These are phyloP conservation scores for Boletus sp. DNA, from an alignment of 1,284 basidiomycete genomes.

Conservation along the genomic window DNA sequence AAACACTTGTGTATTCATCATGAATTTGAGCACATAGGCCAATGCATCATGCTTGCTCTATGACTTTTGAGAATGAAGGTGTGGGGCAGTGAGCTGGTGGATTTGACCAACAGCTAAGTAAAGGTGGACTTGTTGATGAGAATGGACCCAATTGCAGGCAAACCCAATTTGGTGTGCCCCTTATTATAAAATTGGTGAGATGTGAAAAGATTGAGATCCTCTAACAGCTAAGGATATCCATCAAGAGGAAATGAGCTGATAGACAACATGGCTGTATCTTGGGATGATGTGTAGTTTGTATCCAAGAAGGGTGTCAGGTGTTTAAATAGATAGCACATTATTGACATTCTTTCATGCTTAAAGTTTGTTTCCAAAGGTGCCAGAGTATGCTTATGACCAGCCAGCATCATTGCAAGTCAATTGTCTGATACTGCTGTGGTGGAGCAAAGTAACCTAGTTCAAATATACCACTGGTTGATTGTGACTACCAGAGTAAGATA, in stretches of 20 bases:
- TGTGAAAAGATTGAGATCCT: slow-evolving; percentile 81
- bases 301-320: slow-evolving; percentile 88
- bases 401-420: slow-evolving; percentile 54
- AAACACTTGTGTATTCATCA: slow-evolving; percentile 81
- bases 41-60: slow-evolving; percentile 74
- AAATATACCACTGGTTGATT: slow-evolving; percentile 76
- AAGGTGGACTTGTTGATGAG: slow-evolving; percentile 77
- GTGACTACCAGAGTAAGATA: slow-evolving; percentile 51
- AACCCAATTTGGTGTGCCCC: slow-evolving; percentile 61
- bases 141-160: slow-evolving; percentile 59
- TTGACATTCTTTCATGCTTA: slow-evolving; percentile 75
- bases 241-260: slow-evolving; percentile 84
- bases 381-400: slow-evolving; percentile 69
- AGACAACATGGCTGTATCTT: slow-evolving; percentile 85
- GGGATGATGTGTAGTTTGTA: slow-evolving; percentile 82
- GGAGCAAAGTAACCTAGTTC: slow-evolving; percentile 82
- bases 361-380: slow-evolving; percentile 72
- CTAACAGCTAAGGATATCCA: slow-evolving; percentile 81
- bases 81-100: slow-evolving; percentile 83
- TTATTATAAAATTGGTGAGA: slow-evolving; percentile 86
- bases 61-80: slow-evolving; percentile 74
- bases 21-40: slow-evolving; percentile 83
- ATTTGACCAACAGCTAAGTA: slow-evolving; percentile 92
- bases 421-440: slow-evolving; percentile 75
- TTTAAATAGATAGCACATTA: slow-evolving; percentile 82